phyloP scores from a whole-genome alignment of 2,329 filamentous ascomycete species.

The Phaeosphaeriaceae sp. region DNA sequence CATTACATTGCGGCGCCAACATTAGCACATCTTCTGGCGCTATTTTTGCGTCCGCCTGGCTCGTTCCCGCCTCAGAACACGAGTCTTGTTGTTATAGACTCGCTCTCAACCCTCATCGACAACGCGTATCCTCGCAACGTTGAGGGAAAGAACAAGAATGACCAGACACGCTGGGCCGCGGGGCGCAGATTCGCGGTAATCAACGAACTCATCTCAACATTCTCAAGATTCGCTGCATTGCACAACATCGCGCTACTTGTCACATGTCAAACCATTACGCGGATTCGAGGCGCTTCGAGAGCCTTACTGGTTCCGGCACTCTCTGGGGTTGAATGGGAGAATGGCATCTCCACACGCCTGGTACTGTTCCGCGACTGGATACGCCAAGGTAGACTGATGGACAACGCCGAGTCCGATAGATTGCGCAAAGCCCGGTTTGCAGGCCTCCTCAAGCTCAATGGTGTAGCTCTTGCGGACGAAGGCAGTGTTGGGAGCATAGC shows the following conservation, averaged over 20 bases:
- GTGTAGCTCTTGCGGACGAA: constrained; percentile 49
- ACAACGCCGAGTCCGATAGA: constrained; percentile 34
- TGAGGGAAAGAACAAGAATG: constrained; percentile 51
- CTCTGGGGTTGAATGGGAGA: constrained; percentile 80
- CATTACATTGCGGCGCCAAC: constrained; percentile 68
- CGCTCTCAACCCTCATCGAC: constrained; percentile 77
- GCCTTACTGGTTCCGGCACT: constrained; percentile 79
- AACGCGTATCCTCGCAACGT: constrained; percentile 72
- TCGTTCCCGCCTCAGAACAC: constrained; percentile 68
- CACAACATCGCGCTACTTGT: constrained; percentile 76
- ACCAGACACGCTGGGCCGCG: constrained; percentile 57
- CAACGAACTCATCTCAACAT: constrained; percentile 65
- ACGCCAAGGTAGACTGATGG: constrained; percentile 35
- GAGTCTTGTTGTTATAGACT: constrained; percentile 77
- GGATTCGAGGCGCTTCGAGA: constrained; percentile 70
- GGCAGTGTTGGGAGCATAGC: constrained; percentile 58
- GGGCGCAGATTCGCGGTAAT: constrained; percentile 66
- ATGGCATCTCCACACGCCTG: constrained; percentile 74
- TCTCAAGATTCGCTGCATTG: constrained; percentile 76
- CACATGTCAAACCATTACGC: constrained; percentile 82
- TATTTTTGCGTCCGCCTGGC: constrained; percentile 72
- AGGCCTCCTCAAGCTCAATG: constrained; percentile 54
- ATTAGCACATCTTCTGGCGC: constrained; percentile 71
- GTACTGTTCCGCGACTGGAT: constrained; percentile 78
- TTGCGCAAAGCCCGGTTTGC: constrained; percentile 49